These are phyloP conservation scores for Wallacemonas collosoma DNA, from an alignment of 208 protist species.

Conservation along the genomic window DNA sequence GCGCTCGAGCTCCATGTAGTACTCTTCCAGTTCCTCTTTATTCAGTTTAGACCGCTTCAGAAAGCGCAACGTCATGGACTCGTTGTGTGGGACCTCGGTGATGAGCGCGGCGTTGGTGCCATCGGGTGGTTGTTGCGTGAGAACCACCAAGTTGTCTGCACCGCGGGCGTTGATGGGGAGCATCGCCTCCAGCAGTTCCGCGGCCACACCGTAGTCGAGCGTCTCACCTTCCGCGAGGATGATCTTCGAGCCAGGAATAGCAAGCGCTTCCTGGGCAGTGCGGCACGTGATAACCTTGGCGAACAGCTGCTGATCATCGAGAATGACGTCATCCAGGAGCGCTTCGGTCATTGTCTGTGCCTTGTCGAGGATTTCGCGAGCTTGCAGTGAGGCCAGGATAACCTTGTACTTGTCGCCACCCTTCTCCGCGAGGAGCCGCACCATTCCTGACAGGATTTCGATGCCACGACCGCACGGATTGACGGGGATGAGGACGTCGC, in stretches of 20 bases:
- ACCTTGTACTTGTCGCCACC: slow-evolving; percentile 85
- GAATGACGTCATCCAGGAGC: slow-evolving; percentile 75
- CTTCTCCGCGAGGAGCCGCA: slow-evolving; percentile 69
- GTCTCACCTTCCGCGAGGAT: slow-evolving; percentile 77
- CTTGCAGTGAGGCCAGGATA: slow-evolving; percentile 71
- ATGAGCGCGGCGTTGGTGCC: slow-evolving; percentile 60
- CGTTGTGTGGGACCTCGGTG: slow-evolving; percentile 32
- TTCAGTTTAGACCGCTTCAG: slow-evolving; percentile 57
- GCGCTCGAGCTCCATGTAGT: slow-evolving; percentile 76
- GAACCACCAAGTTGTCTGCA: slow-evolving; percentile 75
- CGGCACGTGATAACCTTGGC: slow-evolving; percentile 76
- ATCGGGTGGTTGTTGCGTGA: slow-evolving; percentile 47
- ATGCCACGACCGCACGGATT: slow-evolving; percentile 71
- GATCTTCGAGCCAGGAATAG: slow-evolving; percentile 66
- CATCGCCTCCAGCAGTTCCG: slow-evolving; percentile 64
- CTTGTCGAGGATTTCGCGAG: slow-evolving; percentile 76
- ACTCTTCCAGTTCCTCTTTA: slow-evolving; percentile 86
- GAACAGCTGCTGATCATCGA: slow-evolving; percentile 72
- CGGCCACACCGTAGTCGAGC: slow-evolving; percentile 74
- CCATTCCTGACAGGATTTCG: slow-evolving; percentile 75
- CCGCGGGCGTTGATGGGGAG: slow-evolving; percentile 28
- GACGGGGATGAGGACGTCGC: slow-evolving; percentile 85
- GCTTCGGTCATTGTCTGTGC: slow-evolving; percentile 85
- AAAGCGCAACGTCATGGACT: slow-evolving; percentile 39
- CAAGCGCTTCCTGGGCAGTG: slow-evolving; percentile 65